Conservation (phyloP, 2,329 filamentous ascomycete genomes). For the Gnomoniopsis sp. region DNA sequence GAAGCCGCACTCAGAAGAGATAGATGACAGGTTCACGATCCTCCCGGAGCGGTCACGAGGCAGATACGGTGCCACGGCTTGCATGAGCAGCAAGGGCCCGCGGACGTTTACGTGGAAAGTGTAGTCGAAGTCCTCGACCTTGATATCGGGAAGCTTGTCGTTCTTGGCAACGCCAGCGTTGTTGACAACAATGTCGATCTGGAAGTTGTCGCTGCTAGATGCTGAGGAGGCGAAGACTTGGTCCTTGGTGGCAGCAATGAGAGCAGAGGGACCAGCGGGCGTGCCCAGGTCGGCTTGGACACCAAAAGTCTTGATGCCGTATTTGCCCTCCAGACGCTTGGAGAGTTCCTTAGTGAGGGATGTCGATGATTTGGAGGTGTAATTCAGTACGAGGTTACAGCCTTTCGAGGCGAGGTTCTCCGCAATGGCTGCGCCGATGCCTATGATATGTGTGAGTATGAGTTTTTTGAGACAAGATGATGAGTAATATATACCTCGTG, state of each 20-base stretch:
- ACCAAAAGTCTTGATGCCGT: slow-evolving; percentile 58
- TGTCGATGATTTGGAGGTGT: slow-evolving; percentile 48
- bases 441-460: slow-evolving; percentile 39
- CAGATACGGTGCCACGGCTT: slow-evolving; percentile 68
- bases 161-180: slow-evolving; percentile 75
- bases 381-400: slow-evolving; percentile 66
- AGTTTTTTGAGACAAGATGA: background rate
- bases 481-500: slow-evolving; percentile 56
- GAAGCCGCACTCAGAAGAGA: slow-evolving; percentile 51
- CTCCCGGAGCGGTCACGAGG: slow-evolving; percentile 61
- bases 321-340: slow-evolving; percentile 47
- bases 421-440: slow-evolving; percentile 65
- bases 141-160: slow-evolving; percentile 60
- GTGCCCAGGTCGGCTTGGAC: slow-evolving; percentile 71
- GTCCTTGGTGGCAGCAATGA: slow-evolving; percentile 57
- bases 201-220: slow-evolving; percentile 43
- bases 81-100: slow-evolving; percentile 73
- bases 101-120: slow-evolving; percentile 80
- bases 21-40: slow-evolving; percentile 54
- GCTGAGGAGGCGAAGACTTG: slow-evolving; percentile 49
- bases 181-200: slow-evolving; percentile 82
- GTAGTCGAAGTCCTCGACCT: slow-evolving; percentile 61
- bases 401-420: slow-evolving; percentile 71
- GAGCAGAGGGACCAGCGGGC: slow-evolving; percentile 54
- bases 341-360: slow-evolving; percentile 58